These are phyloP conservation scores for Xylaria arbuscula DNA, from an alignment of 2,329 filamentous ascomycete species.

Conservation along the genomic window DNA sequence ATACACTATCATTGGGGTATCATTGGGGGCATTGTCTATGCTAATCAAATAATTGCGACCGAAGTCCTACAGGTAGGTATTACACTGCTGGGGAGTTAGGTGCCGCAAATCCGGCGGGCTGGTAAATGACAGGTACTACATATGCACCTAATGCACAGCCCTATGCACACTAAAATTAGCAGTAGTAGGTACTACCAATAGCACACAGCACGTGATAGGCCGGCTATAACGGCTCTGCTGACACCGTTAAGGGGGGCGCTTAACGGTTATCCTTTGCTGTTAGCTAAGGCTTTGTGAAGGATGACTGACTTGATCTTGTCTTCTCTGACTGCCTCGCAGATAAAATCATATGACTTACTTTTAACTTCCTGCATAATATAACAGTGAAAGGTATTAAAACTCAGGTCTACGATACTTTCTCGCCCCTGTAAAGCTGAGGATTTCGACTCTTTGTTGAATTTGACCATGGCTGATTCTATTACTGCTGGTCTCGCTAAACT, in stretches of 20 bases:
- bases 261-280: slow-evolving; percentile 12
- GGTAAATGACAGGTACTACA: too few species aligned
- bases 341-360: neutral
- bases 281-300: slow-evolving; percentile 11
- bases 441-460: neutral
- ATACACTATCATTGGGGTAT: neutral
- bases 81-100: neutral
- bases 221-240: slow-evolving; percentile 35
- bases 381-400: neutral
- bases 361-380: neutral
- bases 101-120: too few species aligned
- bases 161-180: neutral
- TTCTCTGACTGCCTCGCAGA: slow-evolving; percentile 3
- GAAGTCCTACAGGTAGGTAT: too few species aligned
- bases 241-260: slow-evolving; percentile 13
- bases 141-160: too few species aligned
- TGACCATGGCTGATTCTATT: slow-evolving; percentile 42
- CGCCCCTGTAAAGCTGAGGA: neutral
- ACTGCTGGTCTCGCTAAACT: slow-evolving; percentile 52
- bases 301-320: slow-evolving; percentile 9
- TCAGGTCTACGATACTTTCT: neutral
- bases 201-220: slow-evolving; percentile 22
- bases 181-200: neutral
- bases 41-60: neutral
- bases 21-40: neutral